These are phyloP conservation scores for Xylaria scruposa DNA, from an alignment of 495 filamentous ascomycete genomes.

Conservation along the genomic window DNA sequence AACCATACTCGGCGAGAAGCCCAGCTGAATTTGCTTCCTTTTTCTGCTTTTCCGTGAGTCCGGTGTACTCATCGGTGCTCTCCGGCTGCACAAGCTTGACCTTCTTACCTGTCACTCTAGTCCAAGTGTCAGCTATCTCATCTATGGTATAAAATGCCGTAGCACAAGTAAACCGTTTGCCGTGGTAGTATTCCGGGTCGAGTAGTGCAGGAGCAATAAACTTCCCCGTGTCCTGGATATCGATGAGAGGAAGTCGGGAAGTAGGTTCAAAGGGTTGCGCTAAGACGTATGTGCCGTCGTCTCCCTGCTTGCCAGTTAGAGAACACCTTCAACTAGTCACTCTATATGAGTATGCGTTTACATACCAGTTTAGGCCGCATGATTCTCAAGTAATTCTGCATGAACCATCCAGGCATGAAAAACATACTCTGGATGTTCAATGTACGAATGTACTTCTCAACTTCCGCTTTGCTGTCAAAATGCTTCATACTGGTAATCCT, in stretches of 20 bases:
- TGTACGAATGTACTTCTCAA: not conserved
- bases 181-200: not conserved
- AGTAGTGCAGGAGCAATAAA: slow-evolving; percentile 1
- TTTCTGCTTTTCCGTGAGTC: slow-evolving; percentile 3
- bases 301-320: not conserved
- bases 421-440: not conserved
- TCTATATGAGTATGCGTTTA: not conserved
- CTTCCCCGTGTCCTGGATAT: not conserved
- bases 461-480: not conserved
- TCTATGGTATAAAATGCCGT: not conserved
- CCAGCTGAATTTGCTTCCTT: not conserved
- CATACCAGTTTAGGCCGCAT: slow-evolving; percentile 2
- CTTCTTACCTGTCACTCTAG: not conserved
- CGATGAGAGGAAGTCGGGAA: not conserved
- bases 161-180: slow-evolving; percentile 2
- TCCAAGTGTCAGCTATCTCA: slow-evolving; percentile 1
- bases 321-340: not conserved
- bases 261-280: not conserved
- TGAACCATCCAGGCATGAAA: slow-evolving; percentile 2
- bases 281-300: not conserved
- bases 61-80: not conserved
- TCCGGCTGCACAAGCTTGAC: not conserved
- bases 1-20: not conserved
- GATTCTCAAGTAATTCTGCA: not conserved
- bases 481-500: not conserved